phyloP scores from a whole-genome alignment of 2,329 filamentous ascomycete species.

The Xylariaceae sp. region DNA sequence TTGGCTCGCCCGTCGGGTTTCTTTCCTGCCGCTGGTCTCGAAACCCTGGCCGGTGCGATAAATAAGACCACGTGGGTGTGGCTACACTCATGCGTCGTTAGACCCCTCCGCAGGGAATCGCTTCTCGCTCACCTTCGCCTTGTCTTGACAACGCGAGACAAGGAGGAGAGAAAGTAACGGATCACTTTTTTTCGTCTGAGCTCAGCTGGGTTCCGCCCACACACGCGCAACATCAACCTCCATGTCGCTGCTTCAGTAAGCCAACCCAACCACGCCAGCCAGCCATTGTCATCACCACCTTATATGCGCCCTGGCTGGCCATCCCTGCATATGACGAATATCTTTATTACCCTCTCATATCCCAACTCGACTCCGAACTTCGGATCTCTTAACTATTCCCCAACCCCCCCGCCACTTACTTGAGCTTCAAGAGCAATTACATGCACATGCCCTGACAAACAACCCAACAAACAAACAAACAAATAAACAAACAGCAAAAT shows the following conservation, averaged over 20 bases:
- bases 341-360: slow-evolving; percentile 3
- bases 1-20: slow-evolving; percentile 5
- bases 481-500: background rate
- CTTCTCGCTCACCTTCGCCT: slow-evolving; percentile 9
- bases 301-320: background rate
- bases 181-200: slow-evolving; percentile 11
- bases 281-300: slow-evolving; percentile 3
- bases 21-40: background rate
- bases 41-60: background rate
- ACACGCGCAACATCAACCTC: slow-evolving; percentile 4
- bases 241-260: slow-evolving; percentile 26
- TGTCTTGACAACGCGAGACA: slow-evolving; percentile 9
- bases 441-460: background rate
- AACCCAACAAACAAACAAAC: background rate
- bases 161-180: slow-evolving; percentile 6
- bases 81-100: background rate
- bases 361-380: background rate
- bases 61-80: background rate
- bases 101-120: background rate
- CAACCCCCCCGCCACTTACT: background rate
- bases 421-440: background rate
- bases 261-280: slow-evolving; percentile 2
- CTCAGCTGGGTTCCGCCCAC: slow-evolving; percentile 14
- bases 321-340: slow-evolving; percentile 6
- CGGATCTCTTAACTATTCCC: background rate